Evolutionary conservation across 345 rosid genomes (phyloP).

Genomic region (Zanthoxylum bungeanum): DNA sequence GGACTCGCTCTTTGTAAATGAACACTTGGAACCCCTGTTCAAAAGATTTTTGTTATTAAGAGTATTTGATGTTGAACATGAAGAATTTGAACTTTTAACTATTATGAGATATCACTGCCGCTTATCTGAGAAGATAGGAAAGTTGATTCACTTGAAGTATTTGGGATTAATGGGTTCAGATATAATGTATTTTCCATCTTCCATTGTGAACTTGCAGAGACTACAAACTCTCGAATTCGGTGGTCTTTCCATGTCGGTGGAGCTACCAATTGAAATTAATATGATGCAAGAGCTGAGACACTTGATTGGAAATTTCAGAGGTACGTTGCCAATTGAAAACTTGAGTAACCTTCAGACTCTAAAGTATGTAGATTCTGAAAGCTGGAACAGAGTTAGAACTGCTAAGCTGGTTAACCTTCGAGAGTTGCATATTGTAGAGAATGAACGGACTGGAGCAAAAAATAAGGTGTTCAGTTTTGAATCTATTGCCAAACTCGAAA

Average conservation of each 20-base stretch:
- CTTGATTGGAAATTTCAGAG: background rate
- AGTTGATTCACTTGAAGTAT: background rate
- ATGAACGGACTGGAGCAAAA: too few species aligned
- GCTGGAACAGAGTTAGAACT: background rate
- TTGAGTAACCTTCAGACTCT: slow-evolving; percentile 3
- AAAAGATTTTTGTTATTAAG: background rate
- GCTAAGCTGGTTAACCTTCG: background rate
- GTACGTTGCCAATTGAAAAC: background rate
- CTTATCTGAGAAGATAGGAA: background rate
- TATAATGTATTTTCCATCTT: background rate
- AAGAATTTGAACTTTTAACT: too few species aligned
- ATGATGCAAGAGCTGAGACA: background rate
- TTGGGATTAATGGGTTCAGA: background rate
- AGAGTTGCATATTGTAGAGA: background rate
- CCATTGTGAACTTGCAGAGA: background rate
- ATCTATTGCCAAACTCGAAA: background rate
- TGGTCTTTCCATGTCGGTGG: rapidly evolving
- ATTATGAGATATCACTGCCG: too few species aligned
- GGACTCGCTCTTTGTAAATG: too few species aligned
- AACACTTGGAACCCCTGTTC: background rate
- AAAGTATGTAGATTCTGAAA: background rate
- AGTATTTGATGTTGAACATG: background rate
- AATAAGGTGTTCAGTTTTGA: background rate
- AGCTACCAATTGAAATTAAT: background rate
- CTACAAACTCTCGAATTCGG: background rate